These are phyloP conservation scores for Curvularia hawaiiensis DNA, from an alignment of 2,329 filamentous ascomycete species.

Conservation along the genomic window DNA sequence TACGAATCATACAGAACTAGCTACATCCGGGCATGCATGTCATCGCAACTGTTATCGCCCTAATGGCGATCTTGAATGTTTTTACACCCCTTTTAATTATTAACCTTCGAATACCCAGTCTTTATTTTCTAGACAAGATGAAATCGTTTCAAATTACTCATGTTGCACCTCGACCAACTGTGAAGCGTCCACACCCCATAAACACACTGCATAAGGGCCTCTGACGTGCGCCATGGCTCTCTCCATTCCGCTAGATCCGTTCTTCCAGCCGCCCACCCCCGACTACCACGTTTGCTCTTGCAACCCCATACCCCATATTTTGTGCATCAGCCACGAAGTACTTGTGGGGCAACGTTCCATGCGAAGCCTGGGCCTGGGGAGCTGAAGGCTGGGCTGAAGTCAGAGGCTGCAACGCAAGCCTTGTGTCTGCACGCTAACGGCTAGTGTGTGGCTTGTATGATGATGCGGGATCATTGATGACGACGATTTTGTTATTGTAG, in stretches of 20 bases:
- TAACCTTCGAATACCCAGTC: conserved; percentile 10
- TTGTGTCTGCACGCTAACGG: background rate
- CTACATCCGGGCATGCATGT: conserved; percentile 1
- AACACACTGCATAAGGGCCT: background rate
- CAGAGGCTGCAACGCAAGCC: conserved; percentile 4
- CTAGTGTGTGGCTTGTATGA: background rate
- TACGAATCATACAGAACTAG: background rate
- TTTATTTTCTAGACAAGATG: background rate
- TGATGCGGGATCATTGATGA: background rate
- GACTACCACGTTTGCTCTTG: background rate
- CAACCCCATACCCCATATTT: background rate
- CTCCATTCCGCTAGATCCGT: background rate
- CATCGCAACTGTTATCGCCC: background rate
- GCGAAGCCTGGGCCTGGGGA: background rate
- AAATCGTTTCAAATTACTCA: background rate
- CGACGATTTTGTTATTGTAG: background rate
- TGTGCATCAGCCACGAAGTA: background rate
- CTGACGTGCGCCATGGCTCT: conserved; percentile 1
- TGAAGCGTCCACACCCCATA: background rate
- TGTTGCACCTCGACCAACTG: background rate
- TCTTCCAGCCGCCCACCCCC: background rate
- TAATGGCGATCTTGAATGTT: background rate
- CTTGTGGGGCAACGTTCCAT: too few relatives aligned
- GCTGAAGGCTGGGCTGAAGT: conserved; percentile 11
- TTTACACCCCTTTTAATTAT: conserved; percentile 9